Evolutionary conservation across 169 alveolate genomes (phyloP).

Genomic region (Plasmodium inui): DNA sequence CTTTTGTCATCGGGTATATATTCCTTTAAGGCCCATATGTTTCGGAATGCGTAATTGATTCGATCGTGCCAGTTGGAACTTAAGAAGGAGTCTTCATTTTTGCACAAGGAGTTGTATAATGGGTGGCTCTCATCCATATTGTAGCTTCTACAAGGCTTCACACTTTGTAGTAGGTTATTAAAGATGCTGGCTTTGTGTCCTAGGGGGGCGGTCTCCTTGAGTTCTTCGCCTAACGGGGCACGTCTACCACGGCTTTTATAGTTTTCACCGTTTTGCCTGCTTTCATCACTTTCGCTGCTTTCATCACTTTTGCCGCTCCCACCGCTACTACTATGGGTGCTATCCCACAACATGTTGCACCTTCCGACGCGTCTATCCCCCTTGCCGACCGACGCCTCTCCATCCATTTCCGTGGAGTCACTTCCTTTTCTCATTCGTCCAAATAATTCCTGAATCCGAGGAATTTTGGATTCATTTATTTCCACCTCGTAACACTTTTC

Average conservation of each 20-base stretch:
- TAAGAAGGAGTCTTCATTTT: slow-evolving; percentile 54
- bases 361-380: neutral
- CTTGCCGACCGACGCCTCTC: neutral
- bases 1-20: slow-evolving; percentile 66
- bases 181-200: slow-evolving; percentile 14
- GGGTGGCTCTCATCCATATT: slow-evolving; percentile 55
- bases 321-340: neutral
- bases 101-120: slow-evolving; percentile 51
- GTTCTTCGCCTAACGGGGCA: neutral
- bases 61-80: slow-evolving; percentile 77
- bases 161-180: slow-evolving; percentile 21
- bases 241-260: neutral
- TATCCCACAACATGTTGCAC: neutral
- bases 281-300: neutral
- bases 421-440: neutral
- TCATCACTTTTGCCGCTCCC: neutral
- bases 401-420: neutral
- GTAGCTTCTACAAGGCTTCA: slow-evolving; percentile 56
- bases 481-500: neutral
- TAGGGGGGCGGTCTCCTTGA: neutral
- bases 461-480: neutral
- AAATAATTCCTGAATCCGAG: neutral
- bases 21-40: slow-evolving; percentile 47
- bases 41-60: slow-evolving; percentile 72
- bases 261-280: neutral